These are phyloP conservation scores for Ustilago hordei DNA, from an alignment of 1,284 basidiomycete species.

Conservation along the genomic window DNA sequence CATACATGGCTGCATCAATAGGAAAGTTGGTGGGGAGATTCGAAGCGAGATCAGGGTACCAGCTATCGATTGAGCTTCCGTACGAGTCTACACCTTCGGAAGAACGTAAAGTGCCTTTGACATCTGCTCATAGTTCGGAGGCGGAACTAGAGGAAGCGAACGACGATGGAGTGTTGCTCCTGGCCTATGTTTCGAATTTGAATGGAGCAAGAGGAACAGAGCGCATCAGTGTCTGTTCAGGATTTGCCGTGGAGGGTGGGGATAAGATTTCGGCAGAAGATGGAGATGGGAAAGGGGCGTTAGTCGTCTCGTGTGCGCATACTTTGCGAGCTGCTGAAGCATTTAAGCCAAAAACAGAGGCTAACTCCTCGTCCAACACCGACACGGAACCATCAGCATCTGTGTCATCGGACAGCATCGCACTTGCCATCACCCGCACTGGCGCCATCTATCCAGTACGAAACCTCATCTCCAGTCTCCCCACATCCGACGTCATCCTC, in stretches of 20 bases:
- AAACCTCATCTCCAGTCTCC: conserved; percentile 75
- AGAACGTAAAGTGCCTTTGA: conserved; percentile 54
- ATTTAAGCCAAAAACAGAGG: conserved; percentile 30
- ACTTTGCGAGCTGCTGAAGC: conserved; percentile 72
- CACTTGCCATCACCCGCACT: conserved; percentile 69
- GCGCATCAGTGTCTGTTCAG: conserved; percentile 76
- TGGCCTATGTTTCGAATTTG: conserved; percentile 74
- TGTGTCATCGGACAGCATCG: conserved; percentile 36
- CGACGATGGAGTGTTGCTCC: conserved; percentile 73
- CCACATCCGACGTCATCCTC: conserved; percentile 75
- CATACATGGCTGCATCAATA: conserved; percentile 31
- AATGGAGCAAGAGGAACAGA: conserved; percentile 70
- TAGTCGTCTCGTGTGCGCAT: conserved; percentile 78
- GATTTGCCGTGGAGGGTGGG: conserved; percentile 74
- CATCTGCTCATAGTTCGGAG: conserved; percentile 51
- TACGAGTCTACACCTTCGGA: conserved; percentile 60
- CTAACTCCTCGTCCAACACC: not conserved
- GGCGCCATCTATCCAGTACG: conserved; percentile 72
- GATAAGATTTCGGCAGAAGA: conserved; percentile 50
- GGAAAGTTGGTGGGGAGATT: conserved; percentile 32
- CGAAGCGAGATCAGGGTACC: conserved; percentile 41
- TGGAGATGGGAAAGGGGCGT: conserved; percentile 68
- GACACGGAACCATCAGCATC: not conserved
- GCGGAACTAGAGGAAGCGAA: conserved; percentile 51
- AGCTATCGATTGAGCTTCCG: conserved; percentile 63